Evolutionary conservation across 176 grass and related monocot species (phyloP), one percentile per base, ranked within the genome.

Genomic region (Carex pumila): DNA sequence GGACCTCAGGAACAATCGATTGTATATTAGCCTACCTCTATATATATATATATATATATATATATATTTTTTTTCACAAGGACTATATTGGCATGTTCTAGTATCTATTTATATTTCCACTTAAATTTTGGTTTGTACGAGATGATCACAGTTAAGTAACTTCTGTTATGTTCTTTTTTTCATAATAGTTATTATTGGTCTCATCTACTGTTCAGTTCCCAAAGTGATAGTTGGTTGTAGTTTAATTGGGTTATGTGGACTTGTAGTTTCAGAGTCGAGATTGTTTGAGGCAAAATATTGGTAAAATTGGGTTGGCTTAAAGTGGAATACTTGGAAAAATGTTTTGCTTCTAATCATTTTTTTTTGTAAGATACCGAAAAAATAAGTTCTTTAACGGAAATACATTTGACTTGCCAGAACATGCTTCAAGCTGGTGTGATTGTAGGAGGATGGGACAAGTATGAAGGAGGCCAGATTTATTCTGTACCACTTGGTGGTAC

Each of bases 401-500:
- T 13, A 22, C 30, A 30, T 4, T 58, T 53, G 34, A 30, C 18
- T 88, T 70, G 78, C 13, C 71, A 99, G 96, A 95, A 90, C 72
- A 93, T 99, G 96, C 72, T 99, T 59, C 93, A 99, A 99, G 91
- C 93, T 86, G 96, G 96, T 30, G 73, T 93, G 86, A 98, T 98
- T 85, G 56, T 98, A 88, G 96, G 96, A 63, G 96, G 96, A 75
- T 98, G 93, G 96, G 96, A 98, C 81, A 95, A 99, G 73, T 99
- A 99, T 0, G 93, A 99, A 87, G 93, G 93, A 43, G 96, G 89
- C 61, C 93, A 99, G 88, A 99, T 99, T 87, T 99, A 86, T 77
- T 95, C 93, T 1, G 91, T 99, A 1, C 91, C 93, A 9, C 96
- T 95, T 92, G 96, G 96, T 76, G 93, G 93, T 85, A 95, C 96